phyloP scores from a whole-genome alignment of 208 protist species.

The Leishmania major region DNA sequence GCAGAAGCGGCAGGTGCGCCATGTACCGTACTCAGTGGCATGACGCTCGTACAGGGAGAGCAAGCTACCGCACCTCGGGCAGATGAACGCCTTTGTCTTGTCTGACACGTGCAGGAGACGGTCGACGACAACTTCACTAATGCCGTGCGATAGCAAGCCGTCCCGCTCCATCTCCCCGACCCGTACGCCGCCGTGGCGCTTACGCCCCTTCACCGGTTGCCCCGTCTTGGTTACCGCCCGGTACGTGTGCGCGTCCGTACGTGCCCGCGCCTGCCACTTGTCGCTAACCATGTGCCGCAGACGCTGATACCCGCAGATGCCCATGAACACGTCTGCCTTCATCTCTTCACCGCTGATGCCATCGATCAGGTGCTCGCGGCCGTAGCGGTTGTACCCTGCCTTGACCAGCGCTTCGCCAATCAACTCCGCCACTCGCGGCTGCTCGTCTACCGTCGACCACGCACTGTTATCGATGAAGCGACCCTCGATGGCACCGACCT shows the following conservation, averaged over 20 bases:
- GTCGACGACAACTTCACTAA: conserved; percentile 98
- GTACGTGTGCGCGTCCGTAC: conserved; percentile 86
- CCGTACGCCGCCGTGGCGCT: conserved; percentile 97
- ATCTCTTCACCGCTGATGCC: conserved; percentile 96
- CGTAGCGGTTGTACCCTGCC: conserved; percentile 98
- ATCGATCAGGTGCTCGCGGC: conserved; percentile 95
- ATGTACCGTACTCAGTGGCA: conserved; percentile 84
- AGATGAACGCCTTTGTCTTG: conserved; percentile 88
- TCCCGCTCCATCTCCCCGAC: conserved; percentile 99
- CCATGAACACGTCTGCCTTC: conserved; percentile 98
- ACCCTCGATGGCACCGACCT: conserved; percentile 95
- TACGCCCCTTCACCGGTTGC: conserved; percentile 99
- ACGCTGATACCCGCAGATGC: conserved; percentile 99
- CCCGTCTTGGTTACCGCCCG: conserved; percentile 94
- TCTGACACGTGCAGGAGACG: conserved; percentile 95
- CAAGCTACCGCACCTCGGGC: conserved; percentile 75
- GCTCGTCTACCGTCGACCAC: conserved; percentile 78
- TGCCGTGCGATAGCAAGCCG: conserved; percentile 98
- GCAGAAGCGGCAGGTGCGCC: conserved; percentile 90
- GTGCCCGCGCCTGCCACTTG: conserved; percentile 99
- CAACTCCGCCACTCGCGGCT: conserved; percentile 72
- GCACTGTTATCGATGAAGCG: conserved; percentile 97
- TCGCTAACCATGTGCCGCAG: conserved; percentile 99
- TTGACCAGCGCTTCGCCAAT: conserved; percentile 96
- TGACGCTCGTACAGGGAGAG: conserved; percentile 90